Conservation (phyloP, 345 rosid genomes). For the Linum usitatissimum region DNA sequence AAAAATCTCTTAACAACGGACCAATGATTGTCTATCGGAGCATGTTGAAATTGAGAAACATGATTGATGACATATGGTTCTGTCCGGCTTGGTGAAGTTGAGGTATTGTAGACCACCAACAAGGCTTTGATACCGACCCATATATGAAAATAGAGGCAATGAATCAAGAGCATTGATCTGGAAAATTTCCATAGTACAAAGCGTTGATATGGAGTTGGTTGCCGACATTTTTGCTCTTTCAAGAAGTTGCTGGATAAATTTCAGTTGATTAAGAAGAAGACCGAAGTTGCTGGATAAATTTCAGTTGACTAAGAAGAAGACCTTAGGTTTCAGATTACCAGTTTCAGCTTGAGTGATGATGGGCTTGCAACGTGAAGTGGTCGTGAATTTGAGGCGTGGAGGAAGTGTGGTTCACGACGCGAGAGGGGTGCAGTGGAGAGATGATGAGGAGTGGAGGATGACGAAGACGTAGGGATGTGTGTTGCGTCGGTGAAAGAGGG, state of each 20-base stretch:
- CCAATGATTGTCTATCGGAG: constrained; percentile 9
- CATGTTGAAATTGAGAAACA: constrained; percentile 9
- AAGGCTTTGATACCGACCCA: background rate
- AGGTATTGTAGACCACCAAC: constrained; percentile 12
- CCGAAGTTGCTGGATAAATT: constrained; percentile 9
- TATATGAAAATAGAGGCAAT: background rate
- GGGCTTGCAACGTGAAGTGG: too few relatives aligned
- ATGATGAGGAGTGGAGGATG: too few relatives aligned
- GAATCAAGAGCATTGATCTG: background rate
- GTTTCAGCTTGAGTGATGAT: too few relatives aligned
- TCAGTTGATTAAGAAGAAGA: background rate
- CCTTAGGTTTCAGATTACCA: too few relatives aligned
- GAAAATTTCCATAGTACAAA: background rate
- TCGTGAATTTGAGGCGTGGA: too few relatives aligned
- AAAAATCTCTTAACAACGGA: constrained; percentile 9
- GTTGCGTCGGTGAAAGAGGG: too few relatives aligned
- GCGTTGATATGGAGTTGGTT: constrained; percentile 8
- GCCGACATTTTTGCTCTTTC: constrained; percentile 6
- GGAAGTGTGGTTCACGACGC: too few relatives aligned
- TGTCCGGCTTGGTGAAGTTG: constrained; percentile 6
- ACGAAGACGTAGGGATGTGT: too few relatives aligned
- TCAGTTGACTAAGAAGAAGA: background rate
- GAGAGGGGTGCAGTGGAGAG: too few relatives aligned
- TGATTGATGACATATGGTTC: background rate
- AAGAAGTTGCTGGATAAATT: constrained; percentile 8